A percentile compares a stretch with the other conserved stretches of the same genome.
Conservation (phyloP, 2,329 filamentous ascomycete genomes). For the Aspergillus pseudonomiae region DNA sequence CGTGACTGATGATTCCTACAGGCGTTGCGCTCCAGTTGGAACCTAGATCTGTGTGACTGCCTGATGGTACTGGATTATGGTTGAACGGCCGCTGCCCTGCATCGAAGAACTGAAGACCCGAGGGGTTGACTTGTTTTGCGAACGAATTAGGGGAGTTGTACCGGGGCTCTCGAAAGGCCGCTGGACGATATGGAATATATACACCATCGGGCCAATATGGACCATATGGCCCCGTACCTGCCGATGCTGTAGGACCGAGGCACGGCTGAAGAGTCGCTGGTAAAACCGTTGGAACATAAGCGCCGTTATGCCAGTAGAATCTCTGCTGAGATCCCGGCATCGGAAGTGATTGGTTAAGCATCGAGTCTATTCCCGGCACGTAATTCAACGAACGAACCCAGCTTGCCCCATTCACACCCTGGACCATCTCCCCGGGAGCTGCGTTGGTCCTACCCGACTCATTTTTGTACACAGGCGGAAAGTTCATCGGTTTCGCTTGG, state of each 20-base stretch:
- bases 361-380: slow-evolving; percentile 61
- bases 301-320: slow-evolving; percentile 48
- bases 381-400: slow-evolving; percentile 50
- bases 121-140: slow-evolving; percentile 24
- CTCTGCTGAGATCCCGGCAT: slow-evolving; percentile 44
- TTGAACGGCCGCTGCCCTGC: slow-evolving; percentile 33
- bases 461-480: slow-evolving; percentile 43
- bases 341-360: slow-evolving; percentile 60
- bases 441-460: slow-evolving; percentile 33
- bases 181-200: slow-evolving; percentile 62
- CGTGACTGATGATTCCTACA: slow-evolving; percentile 30
- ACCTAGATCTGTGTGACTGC: slow-evolving; percentile 29
- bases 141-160: slow-evolving; percentile 36
- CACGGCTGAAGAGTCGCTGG: slow-evolving; percentile 62
- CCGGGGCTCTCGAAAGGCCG: slow-evolving; percentile 58
- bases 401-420: slow-evolving; percentile 39
- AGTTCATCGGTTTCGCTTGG: slow-evolving; percentile 38
- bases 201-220: slow-evolving; percentile 68
- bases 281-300: slow-evolving; percentile 61
- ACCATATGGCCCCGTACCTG: slow-evolving; percentile 60
- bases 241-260: slow-evolving; percentile 61
- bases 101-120: slow-evolving; percentile 33
- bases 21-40: slow-evolving; percentile 38
- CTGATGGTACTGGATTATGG: slow-evolving; percentile 29
- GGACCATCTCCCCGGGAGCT: slow-evolving; percentile 33